Evolutionary conservation across 2,329 filamentous ascomycete species (phyloP).

Genomic region (Pseudonectria buxi): DNA sequence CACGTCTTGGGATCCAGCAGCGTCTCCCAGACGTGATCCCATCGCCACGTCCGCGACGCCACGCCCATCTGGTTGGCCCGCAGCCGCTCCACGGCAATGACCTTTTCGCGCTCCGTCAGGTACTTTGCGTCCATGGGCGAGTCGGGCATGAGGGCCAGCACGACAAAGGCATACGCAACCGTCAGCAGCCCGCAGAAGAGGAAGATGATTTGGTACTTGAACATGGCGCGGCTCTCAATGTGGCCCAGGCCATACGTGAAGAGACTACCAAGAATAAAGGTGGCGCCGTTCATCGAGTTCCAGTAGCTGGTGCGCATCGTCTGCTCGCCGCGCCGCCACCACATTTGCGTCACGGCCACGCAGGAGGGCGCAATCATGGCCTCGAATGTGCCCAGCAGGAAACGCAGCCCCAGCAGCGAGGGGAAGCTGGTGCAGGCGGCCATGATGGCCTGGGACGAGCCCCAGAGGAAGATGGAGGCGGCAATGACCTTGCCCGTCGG

Average conservation of each 20-base stretch:
- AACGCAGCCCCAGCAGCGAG: constrained; percentile 35
- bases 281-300: constrained; percentile 27
- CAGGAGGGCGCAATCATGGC: constrained; percentile 40
- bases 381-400: constrained; percentile 37
- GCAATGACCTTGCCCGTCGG: constrained; percentile 46
- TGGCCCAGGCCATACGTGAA: constrained; percentile 26
- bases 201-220: constrained; percentile 22
- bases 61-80: constrained; percentile 44
- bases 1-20: constrained; percentile 36
- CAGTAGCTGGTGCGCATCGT: constrained; percentile 24
- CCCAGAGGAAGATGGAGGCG: constrained; percentile 42
- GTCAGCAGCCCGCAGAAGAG: constrained; percentile 32
- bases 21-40: constrained; percentile 35
- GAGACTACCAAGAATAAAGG: constrained; percentile 26
- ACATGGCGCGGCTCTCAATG: constrained; percentile 14
- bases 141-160: constrained; percentile 56
- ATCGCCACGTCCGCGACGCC: constrained; percentile 31
- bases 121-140: constrained; percentile 55
- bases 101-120: constrained; percentile 47
- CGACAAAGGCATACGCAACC: constrained; percentile 38
- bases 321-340: constrained; percentile 21
- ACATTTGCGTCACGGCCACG: constrained; percentile 39
- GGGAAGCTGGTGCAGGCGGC: constrained; percentile 40
- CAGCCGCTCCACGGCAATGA: constrained; percentile 51
- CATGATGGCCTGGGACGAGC: constrained; percentile 36